These are phyloP conservation scores for Termitomyces sp. DNA, from an alignment of 768 basidiomycete genomes.

Conservation along the genomic window DNA sequence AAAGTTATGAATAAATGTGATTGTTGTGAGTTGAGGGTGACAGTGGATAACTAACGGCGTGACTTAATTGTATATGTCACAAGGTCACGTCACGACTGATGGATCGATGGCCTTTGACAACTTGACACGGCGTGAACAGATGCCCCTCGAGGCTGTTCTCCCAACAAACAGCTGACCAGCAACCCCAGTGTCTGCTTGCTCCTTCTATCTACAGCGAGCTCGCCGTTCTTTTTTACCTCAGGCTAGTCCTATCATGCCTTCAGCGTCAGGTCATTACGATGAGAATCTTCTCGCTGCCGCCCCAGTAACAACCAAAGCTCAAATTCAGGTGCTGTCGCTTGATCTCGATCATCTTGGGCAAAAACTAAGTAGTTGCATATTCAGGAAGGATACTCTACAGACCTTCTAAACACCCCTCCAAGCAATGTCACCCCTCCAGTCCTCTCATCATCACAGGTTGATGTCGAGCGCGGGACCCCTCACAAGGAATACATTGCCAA, in stretches of 20 bases:
- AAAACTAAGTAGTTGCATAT: constrained; percentile 1
- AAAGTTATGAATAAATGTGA: too few relatives aligned
- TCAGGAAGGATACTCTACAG: constrained; percentile 55
- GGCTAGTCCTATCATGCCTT: constrained; percentile 15
- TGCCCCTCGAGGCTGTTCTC: constrained; percentile 12
- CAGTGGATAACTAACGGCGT: background rate
- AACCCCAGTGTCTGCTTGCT: constrained; percentile 9
- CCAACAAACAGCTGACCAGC: constrained; percentile 2
- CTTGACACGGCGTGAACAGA: background rate
- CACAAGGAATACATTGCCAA: constrained; percentile 18
- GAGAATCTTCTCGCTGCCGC: constrained; percentile 32
- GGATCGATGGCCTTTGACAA: background rate
- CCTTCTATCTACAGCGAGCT: background rate
- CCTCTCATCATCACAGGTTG: constrained; percentile 14
- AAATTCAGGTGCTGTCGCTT: constrained; percentile 29
- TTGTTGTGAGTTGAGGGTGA: background rate
- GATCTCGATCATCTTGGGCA: background rate
- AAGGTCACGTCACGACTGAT: constrained; percentile 4
- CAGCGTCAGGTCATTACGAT: constrained; percentile 27
- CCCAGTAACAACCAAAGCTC: constrained; percentile 34
- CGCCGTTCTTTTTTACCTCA: background rate
- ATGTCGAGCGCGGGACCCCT: constrained; percentile 16
- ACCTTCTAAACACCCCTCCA: constrained; percentile 30
- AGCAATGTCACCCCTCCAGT: constrained; percentile 13
- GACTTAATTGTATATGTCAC: background rate